phyloP scores from a whole-genome alignment of 345 rosid genomes.

The Eutrema japonicum region DNA sequence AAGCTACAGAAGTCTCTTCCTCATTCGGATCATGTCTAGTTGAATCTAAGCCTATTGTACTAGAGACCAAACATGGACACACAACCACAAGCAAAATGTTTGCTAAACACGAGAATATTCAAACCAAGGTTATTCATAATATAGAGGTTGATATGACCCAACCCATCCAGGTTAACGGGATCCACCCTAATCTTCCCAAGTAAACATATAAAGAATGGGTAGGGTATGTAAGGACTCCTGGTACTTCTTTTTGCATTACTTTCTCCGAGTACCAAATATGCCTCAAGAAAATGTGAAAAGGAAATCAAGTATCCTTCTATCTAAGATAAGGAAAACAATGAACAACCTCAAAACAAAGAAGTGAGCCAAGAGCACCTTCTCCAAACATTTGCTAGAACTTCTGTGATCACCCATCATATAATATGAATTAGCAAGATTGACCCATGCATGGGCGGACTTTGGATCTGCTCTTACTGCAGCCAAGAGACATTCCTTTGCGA shows the following conservation, averaged over 20 bases:
- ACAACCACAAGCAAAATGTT: conserved; percentile 9
- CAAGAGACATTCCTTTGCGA: conserved; percentile 86
- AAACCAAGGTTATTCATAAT: conserved; percentile 17
- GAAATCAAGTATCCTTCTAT: conserved; percentile 34
- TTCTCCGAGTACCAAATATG: conserved; percentile 20
- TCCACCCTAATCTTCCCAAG: conserved; percentile 11
- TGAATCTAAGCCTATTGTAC: not conserved
- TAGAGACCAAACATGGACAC: conserved; percentile 9
- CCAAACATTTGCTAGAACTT: conserved; percentile 94
- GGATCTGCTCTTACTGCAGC: conserved; percentile 75
- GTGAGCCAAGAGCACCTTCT: conserved; percentile 88
- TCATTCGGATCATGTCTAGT: conserved; percentile 8
- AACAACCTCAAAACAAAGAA: conserved; percentile 62
- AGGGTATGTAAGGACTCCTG: not conserved
- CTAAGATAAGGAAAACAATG: conserved; percentile 50
- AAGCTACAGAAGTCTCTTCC: conserved; percentile 6
- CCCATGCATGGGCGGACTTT: conserved; percentile 88
- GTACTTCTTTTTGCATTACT: conserved; percentile 17
- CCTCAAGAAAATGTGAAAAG: conserved; percentile 28
- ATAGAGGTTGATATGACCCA: not conserved
- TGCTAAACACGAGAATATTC: not conserved
- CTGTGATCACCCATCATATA: conserved; percentile 75
- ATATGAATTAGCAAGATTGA: conserved; percentile 84
- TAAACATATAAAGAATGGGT: conserved; percentile 11
- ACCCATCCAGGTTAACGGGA: not conserved